Percentiles rank a stretch among this genome's conserved stretches.
Evolutionary conservation across 768 basidiomycete genomes (phyloP).

Genomic region (Nidularia sp.): DNA sequence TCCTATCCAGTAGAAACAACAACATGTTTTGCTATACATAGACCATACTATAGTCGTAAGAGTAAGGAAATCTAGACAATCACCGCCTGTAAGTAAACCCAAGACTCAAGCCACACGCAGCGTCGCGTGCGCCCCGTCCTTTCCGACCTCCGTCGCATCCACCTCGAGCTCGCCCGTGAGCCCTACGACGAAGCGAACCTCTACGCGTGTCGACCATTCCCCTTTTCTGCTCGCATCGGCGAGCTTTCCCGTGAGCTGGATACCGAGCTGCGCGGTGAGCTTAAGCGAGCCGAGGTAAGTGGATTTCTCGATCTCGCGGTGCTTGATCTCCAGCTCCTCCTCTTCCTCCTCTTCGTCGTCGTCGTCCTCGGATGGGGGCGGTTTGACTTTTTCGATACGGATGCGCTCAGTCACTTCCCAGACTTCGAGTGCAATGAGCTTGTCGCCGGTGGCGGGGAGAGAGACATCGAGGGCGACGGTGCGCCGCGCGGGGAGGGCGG

Average conservation of each 20-base stretch:
- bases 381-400: conserved; percentile 53
- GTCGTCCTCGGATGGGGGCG: conserved; percentile 39
- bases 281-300: conserved; percentile 40
- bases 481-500: conserved; percentile 65
- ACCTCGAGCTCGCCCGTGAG: not conserved
- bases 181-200: not conserved
- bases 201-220: not conserved
- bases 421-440: conserved; percentile 61
- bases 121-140: not conserved
- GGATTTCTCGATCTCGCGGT: conserved; percentile 56
- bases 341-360: conserved; percentile 51
- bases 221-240: conserved; percentile 10
- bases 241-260: conserved; percentile 31
- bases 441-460: conserved; percentile 26
- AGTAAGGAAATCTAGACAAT: conserved; percentile 19
- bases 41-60: too few relatives aligned
- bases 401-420: conserved; percentile 76
- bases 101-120: conserved; percentile 16
- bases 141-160: not conserved
- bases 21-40: too few relatives aligned
- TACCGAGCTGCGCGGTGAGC: conserved; percentile 37
- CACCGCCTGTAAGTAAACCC: conserved; percentile 32
- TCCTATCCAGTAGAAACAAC: too few relatives aligned
- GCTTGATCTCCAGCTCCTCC: conserved; percentile 60
- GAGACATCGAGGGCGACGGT: conserved; percentile 55